Conservation (phyloP, 2,329 filamentous ascomycete genomes). For the Phaeosphaeriaceae sp. region DNA sequence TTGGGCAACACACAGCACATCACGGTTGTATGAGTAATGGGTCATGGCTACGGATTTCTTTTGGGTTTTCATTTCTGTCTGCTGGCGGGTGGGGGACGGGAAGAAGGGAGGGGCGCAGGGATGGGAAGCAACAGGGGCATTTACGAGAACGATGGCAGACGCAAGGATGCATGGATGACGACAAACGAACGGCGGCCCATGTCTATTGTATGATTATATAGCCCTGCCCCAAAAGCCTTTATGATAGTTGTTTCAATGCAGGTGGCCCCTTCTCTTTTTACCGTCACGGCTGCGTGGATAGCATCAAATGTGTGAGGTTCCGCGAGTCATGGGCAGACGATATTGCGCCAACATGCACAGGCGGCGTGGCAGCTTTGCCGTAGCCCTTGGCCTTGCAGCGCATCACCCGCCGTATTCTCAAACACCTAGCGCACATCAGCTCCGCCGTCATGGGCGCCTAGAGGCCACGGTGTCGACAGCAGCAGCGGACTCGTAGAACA, state of each 20-base stretch:
- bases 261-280: constrained; percentile 25
- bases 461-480: background rate
- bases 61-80: constrained; percentile 2
- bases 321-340: constrained; percentile 15
- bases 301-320: constrained; percentile 3
- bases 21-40: constrained; percentile 41
- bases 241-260: constrained; percentile 35
- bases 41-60: constrained; percentile 28
- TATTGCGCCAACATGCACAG: background rate
- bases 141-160: constrained; percentile 13
- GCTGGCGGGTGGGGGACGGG: background rate
- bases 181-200: constrained; percentile 32
- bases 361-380: constrained; percentile 4
- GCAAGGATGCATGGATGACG: constrained; percentile 25
- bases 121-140: constrained; percentile 7
- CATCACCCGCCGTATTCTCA: background rate
- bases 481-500: background rate
- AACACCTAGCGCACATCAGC: background rate
- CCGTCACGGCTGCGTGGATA: constrained; percentile 2
- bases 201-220: constrained; percentile 49
- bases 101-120: constrained; percentile 6
- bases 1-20: constrained; percentile 12
- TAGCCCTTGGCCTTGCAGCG: constrained; percentile 1
- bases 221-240: constrained; percentile 29
- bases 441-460: background rate